Conservation (phyloP, 495 filamentous ascomycete species). For the Penicillium parvum region DNA sequence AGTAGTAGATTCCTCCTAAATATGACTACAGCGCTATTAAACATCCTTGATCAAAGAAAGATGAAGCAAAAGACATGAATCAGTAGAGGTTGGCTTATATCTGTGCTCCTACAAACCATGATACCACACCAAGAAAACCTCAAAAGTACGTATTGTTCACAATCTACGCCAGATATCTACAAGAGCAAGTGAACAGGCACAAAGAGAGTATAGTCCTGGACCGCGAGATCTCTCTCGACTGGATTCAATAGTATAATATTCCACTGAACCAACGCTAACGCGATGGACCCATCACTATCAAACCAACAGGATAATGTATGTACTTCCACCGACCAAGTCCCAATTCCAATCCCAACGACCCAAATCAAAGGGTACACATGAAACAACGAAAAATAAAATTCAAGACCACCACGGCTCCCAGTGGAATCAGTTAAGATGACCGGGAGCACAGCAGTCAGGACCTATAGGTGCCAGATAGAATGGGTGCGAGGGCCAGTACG, state of each 20-base stretch:
- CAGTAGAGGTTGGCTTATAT: too few relatives aligned
- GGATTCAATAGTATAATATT: background rate
- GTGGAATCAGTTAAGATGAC: constrained; percentile 39
- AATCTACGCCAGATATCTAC: too few relatives aligned
- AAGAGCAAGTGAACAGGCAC: too few relatives aligned
- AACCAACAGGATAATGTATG: background rate
- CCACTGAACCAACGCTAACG: background rate
- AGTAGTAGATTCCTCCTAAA: too few relatives aligned
- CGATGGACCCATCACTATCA: background rate
- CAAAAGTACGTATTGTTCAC: too few relatives aligned
- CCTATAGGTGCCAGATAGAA: background rate
- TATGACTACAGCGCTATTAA: too few relatives aligned
- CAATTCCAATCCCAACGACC: background rate
- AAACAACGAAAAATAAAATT: constrained; percentile 3
- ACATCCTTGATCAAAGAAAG: too few relatives aligned
- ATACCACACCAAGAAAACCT: too few relatives aligned
- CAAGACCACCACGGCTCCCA: constrained; percentile 14
- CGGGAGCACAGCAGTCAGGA: constrained; percentile 15
- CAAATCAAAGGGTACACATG: background rate
- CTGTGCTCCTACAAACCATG: too few relatives aligned
- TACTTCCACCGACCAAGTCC: background rate
- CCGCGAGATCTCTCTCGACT: background rate
- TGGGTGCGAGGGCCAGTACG: constrained; percentile 21
- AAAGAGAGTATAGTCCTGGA: background rate
- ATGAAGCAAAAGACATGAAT: too few relatives aligned